Evolutionary conservation across 225 moss, liverwort and hornwort species (phyloP), one percentile per base, ranked within the genome.

Genomic region (Ulota crispa): DNA sequence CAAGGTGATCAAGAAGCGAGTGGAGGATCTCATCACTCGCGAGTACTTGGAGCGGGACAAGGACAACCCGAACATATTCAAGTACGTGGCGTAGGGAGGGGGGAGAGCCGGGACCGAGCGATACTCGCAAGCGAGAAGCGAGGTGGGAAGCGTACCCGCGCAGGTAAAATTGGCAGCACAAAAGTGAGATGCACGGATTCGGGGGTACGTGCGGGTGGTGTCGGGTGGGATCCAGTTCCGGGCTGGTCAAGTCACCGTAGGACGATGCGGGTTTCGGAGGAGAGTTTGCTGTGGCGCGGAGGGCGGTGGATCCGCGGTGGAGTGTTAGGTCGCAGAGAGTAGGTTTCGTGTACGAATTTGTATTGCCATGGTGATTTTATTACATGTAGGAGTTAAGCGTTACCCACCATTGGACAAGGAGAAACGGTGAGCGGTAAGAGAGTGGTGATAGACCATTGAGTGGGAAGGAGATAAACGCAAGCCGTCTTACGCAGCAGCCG

Each of bases 21-120:
- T 96, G 86, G 94, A 96, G 82, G 94, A 96, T 76, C 92, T 96
- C 27, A 96, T 96, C 64, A 91, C 93, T 75, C 88, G 95, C 47
- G 94, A 96, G 80, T 96, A 96, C 75, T 82, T 96, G 79, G 95
- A 96, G 83, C 94, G 94, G 45, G 94, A 96, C 82, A 94, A 94
- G 77, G 95, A 96, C 83, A 96, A 96, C 66, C 90, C 95, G 64
- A 96, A 94, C 89, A 85, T 96, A 86, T 96, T 94, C 83, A 96
- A 93, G 88, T 96, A 96, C 57, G 81, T 96, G 87, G 95, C 94
- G 0, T 91, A 85, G 79, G 5, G 60, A 27, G 26, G 24, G 27
- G 27, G 27, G 50, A 50, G 50, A 50, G 50, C 5, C 16, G 50
- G 6, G 50, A 12, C 14, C 60, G 36, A 37, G 65, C 30, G 65